Conservation (phyloP, 768 basidiomycete genomes). For the Tricholoma terreum region DNA sequence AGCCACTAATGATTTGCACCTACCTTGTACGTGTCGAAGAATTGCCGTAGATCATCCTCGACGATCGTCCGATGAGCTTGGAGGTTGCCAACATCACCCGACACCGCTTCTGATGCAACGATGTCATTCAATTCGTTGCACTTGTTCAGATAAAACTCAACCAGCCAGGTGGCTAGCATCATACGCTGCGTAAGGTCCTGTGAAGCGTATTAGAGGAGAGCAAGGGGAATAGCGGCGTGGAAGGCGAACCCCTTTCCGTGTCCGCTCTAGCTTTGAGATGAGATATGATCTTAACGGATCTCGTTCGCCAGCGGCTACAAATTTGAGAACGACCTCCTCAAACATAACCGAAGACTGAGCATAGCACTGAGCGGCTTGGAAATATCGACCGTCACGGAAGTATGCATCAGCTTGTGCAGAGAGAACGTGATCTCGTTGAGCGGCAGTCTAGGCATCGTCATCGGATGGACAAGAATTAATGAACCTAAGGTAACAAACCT, state of each 20-base stretch:
- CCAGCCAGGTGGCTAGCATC: conserved; percentile 98
- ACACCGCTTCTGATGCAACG: conserved; percentile 79
- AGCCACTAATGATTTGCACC: conserved; percentile 7
- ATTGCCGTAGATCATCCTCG: conserved; percentile 91
- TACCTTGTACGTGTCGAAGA: conserved; percentile 93
- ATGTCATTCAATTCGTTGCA: conserved; percentile 95
- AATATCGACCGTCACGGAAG: conserved; percentile 78
- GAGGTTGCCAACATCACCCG: conserved; percentile 83
- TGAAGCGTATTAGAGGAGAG: not conserved
- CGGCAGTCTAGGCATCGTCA: conserved; percentile 55
- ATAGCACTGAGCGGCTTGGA: conserved; percentile 90
- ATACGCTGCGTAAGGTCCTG: conserved; percentile 92
- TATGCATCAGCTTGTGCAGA: conserved; percentile 79
- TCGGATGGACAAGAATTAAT: not conserved
- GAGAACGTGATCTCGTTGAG: conserved; percentile 82
- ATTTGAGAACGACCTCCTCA: conserved; percentile 89
- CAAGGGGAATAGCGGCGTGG: not conserved
- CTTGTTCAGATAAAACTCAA: conserved; percentile 96
- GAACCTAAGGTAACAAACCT: conserved; percentile 46
- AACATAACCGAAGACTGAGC: conserved; percentile 86
- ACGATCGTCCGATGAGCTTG: conserved; percentile 75
- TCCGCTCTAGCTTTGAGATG: conserved; percentile 80
- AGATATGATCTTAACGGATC: conserved; percentile 91
- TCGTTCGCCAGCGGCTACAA: conserved; percentile 84
- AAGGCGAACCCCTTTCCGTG: conserved; percentile 69